Evolutionary conservation across 2,329 filamentous ascomycete species (phyloP), one percentile per base, ranked within the genome.

Genomic region (Aspergillus fischeri): DNA sequence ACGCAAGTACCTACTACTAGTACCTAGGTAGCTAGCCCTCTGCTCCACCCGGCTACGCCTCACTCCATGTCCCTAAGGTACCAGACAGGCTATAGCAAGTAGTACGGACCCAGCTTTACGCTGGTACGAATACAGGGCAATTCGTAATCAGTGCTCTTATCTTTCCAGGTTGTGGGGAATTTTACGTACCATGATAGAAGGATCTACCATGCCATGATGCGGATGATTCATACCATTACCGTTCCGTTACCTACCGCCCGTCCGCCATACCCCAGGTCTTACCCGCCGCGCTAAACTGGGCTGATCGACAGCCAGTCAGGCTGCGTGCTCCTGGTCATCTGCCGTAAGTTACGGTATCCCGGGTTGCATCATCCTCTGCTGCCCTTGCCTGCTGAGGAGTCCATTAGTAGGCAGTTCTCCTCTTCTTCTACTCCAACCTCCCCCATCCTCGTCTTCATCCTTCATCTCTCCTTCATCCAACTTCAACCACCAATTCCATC

Each of bases 291-390:
- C 57, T 56, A 59, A 57, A 60, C 57, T 52, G 52, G 60, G 59
- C 47, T 44, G 66, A 68, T 69, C 65, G 57, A 65, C 67, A 54
- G 50, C 61, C 56, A 56, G 54, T 60, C 51, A 55, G 57, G 56
- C 60, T 61, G 60, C 58, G 57, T 57, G 52, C 56, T 61, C 44
- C 44, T 17, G 63, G 62, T 65, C 65, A 66, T 59, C 58, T 56
- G 59, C 29, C 55, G 57, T 64, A 65, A 60, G 65, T 67, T 64
- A 64, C 59, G 50, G 65, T 68, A 66, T 52, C 58, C 63, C 58
- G 66, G 67, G 63, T 70, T 72, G 70, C 70, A 71, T 71, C 70
- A 71, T 71, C 67, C 62, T 62, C 63, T 58, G 61, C 60, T 62
- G 56, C 63, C 64, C 63, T 67, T 69, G 63, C 64, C 64, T 61